These are phyloP conservation scores for Fraxinus floribunda DNA, from an alignment of 305 asterid species.

Conservation along the genomic window DNA sequence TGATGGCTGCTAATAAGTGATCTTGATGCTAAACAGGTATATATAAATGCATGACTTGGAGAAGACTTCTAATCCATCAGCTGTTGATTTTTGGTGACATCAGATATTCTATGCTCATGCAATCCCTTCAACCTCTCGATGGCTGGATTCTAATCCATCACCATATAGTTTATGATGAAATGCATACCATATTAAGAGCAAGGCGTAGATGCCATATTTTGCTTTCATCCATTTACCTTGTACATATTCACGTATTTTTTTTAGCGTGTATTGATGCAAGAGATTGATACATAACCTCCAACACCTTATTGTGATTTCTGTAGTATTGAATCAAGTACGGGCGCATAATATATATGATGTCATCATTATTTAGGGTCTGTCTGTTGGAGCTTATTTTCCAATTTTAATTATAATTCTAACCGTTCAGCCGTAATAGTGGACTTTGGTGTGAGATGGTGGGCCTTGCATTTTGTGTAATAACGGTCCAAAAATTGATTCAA, in stretches of 20 bases:
- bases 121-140: conserved; percentile 20
- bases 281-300: background rate
- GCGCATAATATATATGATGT: background rate
- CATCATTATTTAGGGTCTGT: background rate
- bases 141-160: conserved; percentile 7
- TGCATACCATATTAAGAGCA: background rate
- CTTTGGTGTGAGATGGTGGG: no score
- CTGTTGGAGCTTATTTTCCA: no score
- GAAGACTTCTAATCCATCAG: conserved; percentile 12
- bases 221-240: background rate
- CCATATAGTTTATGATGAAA: background rate
- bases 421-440: no score
- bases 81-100: conserved; percentile 22
- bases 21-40: background rate
- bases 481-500: no score
- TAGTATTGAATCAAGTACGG: background rate
- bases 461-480: no score
- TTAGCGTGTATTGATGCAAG: background rate
- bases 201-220: conserved; percentile 1
- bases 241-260: background rate
- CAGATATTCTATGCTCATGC: background rate
- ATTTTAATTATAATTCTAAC: no score
- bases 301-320: background rate
- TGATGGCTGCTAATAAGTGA: background rate
- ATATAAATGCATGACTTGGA: conserved; percentile 11